Conservation (phyloP, 108 stramenopile species). For the Nitzschia inconspicua region DNA sequence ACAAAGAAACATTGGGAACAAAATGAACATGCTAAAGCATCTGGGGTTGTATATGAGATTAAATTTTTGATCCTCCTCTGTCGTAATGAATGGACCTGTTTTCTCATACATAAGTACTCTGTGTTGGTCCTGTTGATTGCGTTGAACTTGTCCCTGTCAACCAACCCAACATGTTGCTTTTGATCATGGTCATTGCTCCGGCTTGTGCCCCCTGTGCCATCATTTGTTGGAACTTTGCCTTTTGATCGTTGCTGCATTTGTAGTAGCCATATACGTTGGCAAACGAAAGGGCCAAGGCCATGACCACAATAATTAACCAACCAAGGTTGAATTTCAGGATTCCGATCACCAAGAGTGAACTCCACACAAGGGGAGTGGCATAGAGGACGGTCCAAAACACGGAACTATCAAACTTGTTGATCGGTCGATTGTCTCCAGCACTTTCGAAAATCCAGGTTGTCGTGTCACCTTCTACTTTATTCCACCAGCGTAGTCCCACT, state of each 20-base stretch:
- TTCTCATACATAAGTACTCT: no score
- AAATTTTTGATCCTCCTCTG: no score
- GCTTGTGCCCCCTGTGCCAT: constrained; percentile 58
- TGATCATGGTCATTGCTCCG: constrained; percentile 55
- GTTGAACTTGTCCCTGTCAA: constrained; percentile 8
- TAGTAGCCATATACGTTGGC: constrained; percentile 97
- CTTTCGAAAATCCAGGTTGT: constrained; percentile 94
- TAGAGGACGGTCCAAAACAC: constrained; percentile 95
- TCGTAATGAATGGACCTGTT: no score
- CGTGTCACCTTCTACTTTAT: constrained; percentile 82
- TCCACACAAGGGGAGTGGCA: constrained; percentile 82
- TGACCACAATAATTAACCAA: constrained; percentile 85
- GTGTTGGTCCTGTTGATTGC: neutral
- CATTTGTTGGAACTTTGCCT: constrained; percentile 70
- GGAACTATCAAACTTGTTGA: constrained; percentile 75
- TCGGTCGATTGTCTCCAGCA: constrained; percentile 21
- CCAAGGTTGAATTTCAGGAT: constrained; percentile 75
- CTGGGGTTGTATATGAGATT: no score
- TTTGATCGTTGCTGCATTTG: constrained; percentile 90
- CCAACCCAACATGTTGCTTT: constrained; percentile 24
- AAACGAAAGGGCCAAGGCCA: constrained; percentile 71
- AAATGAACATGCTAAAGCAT: neutral
- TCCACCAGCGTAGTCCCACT: constrained; percentile 98
- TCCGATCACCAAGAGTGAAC: constrained; percentile 48
- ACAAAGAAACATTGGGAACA: no score